These are phyloP conservation scores for Cyberlindnera sargentensis DNA, from an alignment of 805 yeast species.

Conservation along the genomic window DNA sequence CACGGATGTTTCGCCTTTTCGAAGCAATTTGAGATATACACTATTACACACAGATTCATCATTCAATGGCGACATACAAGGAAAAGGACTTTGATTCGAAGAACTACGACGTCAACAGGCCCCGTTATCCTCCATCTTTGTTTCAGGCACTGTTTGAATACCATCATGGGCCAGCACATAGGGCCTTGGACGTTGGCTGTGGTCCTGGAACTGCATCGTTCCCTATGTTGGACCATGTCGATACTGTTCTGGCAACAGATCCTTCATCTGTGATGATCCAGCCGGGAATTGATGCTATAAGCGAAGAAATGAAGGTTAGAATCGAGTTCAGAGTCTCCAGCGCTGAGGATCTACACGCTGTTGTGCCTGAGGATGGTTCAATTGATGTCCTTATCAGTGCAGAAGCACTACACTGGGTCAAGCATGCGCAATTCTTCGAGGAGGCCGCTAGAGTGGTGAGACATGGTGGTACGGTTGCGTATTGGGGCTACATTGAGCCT, in stretches of 20 bases:
- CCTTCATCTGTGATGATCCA: conserved; percentile 46
- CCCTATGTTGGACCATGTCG: conserved; percentile 37
- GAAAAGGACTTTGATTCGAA: conserved; percentile 41
- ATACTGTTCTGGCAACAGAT: conserved; percentile 49
- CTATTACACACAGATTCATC: too few relatives aligned
- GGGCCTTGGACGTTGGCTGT: conserved; percentile 58
- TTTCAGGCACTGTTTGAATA: conserved; percentile 35
- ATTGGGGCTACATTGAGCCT: conserved; percentile 71
- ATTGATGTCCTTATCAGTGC: conserved; percentile 60
- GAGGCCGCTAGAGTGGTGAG: conserved; percentile 44
- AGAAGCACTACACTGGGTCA: conserved; percentile 75
- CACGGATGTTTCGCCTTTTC: too few relatives aligned
- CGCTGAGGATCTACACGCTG: conserved; percentile 23
- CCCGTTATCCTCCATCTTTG: conserved; percentile 52
- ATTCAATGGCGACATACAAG: conserved; percentile 48
- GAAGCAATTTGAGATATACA: too few relatives aligned
- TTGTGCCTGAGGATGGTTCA: conserved; percentile 22
- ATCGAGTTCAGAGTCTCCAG: conserved; percentile 16
- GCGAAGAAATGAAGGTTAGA: conserved; percentile 12
- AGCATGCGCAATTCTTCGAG: conserved; percentile 41
- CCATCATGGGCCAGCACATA: conserved; percentile 27
- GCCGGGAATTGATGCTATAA: conserved; percentile 27
- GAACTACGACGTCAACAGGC: conserved; percentile 48
- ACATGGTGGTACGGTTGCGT: conserved; percentile 57
- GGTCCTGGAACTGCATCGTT: conserved; percentile 66